phyloP scores from a whole-genome alignment of 2,329 filamentous ascomycete species.

The Fonsecaea erecta region DNA sequence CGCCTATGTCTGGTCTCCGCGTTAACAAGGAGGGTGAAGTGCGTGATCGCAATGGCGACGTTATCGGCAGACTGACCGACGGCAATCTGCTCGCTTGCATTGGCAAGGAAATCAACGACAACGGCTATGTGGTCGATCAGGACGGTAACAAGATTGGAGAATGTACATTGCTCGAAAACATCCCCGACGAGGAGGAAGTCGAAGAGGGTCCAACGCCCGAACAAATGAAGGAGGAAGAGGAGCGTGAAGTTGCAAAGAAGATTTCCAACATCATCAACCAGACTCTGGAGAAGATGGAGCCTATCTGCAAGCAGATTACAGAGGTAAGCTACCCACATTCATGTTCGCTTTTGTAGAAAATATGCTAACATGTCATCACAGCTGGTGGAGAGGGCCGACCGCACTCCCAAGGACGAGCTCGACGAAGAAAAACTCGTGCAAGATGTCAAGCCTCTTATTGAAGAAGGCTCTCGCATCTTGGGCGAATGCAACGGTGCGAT shows the following conservation, averaged over 20 bases:
- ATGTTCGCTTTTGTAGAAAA: not conserved
- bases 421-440: slow-evolving; percentile 89
- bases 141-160: slow-evolving; percentile 68
- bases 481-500: slow-evolving; percentile 86
- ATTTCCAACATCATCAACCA: slow-evolving; percentile 75
- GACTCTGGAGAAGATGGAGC: slow-evolving; percentile 80
- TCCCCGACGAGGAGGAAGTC: slow-evolving; percentile 52
- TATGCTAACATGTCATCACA: slow-evolving; percentile 43
- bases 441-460: slow-evolving; percentile 84
- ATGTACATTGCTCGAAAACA: slow-evolving; percentile 65
- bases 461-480: slow-evolving; percentile 80
- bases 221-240: slow-evolving; percentile 63
- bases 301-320: slow-evolving; percentile 83
- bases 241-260: slow-evolving; percentile 76
- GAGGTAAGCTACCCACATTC: slow-evolving; percentile 66
- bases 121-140: slow-evolving; percentile 61
- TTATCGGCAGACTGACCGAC: slow-evolving; percentile 52
- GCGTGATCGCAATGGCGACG: slow-evolving; percentile 51
- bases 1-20: slow-evolving; percentile 62
- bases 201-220: slow-evolving; percentile 49
- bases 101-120: slow-evolving; percentile 53
- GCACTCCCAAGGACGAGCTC: slow-evolving; percentile 80
- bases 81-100: slow-evolving; percentile 50
- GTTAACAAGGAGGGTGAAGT: slow-evolving; percentile 59
- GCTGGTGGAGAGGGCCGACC: slow-evolving; percentile 79